Evolutionary conservation across 1,284 basidiomycete species (phyloP), one percentile per base, ranked within the genome.

Genomic region (Thelephora terrestris): DNA sequence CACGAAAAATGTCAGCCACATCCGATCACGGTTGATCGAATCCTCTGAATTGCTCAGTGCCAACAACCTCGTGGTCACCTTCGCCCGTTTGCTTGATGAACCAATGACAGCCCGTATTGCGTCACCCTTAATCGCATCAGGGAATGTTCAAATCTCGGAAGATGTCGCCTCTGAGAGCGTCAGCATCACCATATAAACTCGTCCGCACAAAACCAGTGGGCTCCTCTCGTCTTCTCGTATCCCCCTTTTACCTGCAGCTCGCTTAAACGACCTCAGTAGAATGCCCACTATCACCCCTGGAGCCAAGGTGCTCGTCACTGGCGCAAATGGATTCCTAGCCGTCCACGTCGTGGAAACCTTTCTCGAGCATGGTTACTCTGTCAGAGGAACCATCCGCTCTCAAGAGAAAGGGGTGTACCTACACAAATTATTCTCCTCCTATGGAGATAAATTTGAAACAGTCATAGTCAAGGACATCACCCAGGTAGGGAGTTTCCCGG

Each of bases 371-470:
- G 59, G 58, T 48, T 71, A 60, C 50, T 59, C 62, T 23, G 75
- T 79, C 14, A 62, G 72, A 24, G 74, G 71, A 3, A 74, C 74
- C 0, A 74, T 77, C 12, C 68, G 75, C 45, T 68, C 70, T 0
- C 53, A 56, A 21, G 61, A 55, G 27, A 77, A 77, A 61, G 71
- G 69, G 12, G 62, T 68, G n/a, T 69, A 74, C 55, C 60, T 73
- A 29, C 51, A 58, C 44, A 54, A 66, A 34, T 54, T 70, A 12
- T 73, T 70, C 58, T 60, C 64, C 40, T 61, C 52, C 50, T 51
- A 60, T 51, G 60, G 57, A 16, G 61, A 60, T 42, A 52, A 60
- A 37, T 71, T 52, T 49, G 35, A 55, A 49, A 21, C 55, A 49
- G 29, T 52, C 48, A 40, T 50, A 47, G 42, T 49, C 47, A 18